Evolutionary conservation across 257 asterid genomes (phyloP).

Genomic region (Solanum tarapatanum): DNA sequence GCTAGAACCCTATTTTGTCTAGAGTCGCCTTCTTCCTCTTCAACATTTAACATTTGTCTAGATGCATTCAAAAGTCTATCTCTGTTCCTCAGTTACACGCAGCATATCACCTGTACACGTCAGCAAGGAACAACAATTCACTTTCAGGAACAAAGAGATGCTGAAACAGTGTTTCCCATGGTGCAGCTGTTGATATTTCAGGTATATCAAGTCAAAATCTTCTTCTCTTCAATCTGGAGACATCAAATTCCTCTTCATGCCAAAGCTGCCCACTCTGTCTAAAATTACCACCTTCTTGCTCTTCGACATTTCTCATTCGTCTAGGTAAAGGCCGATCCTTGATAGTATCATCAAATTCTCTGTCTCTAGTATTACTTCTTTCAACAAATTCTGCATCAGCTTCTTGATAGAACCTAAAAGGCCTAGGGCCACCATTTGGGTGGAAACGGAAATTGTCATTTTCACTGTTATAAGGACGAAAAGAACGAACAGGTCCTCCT

Average conservation of each 20-base stretch:
- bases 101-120: neutral
- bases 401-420: conserved; percentile 53
- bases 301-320: conserved; percentile 51
- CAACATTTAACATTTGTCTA: neutral
- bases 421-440: conserved; percentile 43
- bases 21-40: neutral
- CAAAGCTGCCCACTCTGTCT: conserved; percentile 46
- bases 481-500: conserved; percentile 27
- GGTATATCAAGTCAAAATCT: conserved; percentile 38
- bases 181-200: neutral
- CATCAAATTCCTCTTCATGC: conserved; percentile 65
- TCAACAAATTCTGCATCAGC: conserved; percentile 43
- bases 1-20: neutral
- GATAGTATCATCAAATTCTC: conserved; percentile 63
- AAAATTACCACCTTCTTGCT: conserved; percentile 49
- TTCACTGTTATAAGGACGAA: conserved; percentile 44
- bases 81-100: neutral
- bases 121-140: neutral
- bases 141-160: neutral
- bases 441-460: conserved; percentile 46
- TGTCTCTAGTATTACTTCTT: conserved; percentile 54
- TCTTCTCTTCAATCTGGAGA: conserved; percentile 52
- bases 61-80: neutral
- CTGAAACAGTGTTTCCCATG: neutral
- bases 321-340: conserved; percentile 43